Evolutionary conservation across 2,329 filamentous ascomycete species (phyloP), one percentile per base, ranked within the genome.

Genomic region (Chrysosporium queenslandicum): DNA sequence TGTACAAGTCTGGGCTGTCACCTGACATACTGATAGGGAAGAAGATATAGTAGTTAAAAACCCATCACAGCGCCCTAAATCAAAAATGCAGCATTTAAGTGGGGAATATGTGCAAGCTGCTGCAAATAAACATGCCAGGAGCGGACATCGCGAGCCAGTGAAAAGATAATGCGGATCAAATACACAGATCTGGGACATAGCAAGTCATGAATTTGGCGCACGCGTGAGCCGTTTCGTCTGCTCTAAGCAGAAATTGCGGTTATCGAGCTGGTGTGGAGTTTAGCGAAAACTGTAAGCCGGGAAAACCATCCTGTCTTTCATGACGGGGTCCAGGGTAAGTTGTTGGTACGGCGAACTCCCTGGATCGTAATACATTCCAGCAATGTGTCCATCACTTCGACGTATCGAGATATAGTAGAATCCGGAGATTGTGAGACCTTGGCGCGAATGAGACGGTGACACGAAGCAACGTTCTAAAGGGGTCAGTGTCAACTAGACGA

Each of bases 321-420:
- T 63, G 46, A 69, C 62, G 2, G 73, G 72, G 32, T 66, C 65
- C 46, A 76, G 60, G 32, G 67, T 70, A 20, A 76, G 57, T 53
- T 73, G 69, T 45, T 76, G 73, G 54, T 74, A 76, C 4, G 73
- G 73, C 18, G 71, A 73, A 54, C 72, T 75, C 40, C 70, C 70
- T 0, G 72, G 72, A 49, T 76, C 73, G 57, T 74, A 74, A 46
- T 76, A 76, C 40, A 75, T 59, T 8, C 73, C 73, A 51, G 75
- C 72, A 32, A 76, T 68, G 30, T 70, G 63, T 16, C 73, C 73
- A 23, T 67, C 68, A 39, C 68, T 66, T 30, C 73, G 70, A 53
- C 69, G 64, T 32, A 76, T 59, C 16, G 72, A 72, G 39, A 75
- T 70, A 55, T 76, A 76, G 54, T 76, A 76, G 58, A 75, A 76